Evolutionary conservation across 768 basidiomycete genomes (phyloP).

Genomic region (Collybiopsis confluens): DNA sequence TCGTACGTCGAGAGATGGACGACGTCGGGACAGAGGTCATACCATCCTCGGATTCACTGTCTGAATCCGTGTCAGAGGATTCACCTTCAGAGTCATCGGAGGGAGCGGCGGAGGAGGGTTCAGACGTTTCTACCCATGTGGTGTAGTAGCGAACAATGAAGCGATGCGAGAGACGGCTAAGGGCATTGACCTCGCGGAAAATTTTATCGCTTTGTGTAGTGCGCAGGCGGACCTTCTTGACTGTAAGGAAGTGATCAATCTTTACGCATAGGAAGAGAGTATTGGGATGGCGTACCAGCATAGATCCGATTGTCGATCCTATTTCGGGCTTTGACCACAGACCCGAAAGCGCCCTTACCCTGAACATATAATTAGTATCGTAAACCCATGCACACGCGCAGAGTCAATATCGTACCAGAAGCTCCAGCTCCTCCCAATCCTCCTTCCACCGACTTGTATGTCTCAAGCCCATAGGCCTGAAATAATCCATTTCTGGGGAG

Average conservation of each 20-base stretch:
- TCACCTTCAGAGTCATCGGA: slow-evolving; percentile 37
- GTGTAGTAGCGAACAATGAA: slow-evolving; percentile 92
- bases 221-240: slow-evolving; percentile 86
- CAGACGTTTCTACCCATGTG: slow-evolving; percentile 80
- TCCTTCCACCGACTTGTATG: slow-evolving; percentile 80
- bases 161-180: slow-evolving; percentile 84
- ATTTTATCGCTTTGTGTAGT: slow-evolving; percentile 78
- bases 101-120: slow-evolving; percentile 45
- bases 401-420: slow-evolving; percentile 46
- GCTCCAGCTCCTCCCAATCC: slow-evolving; percentile 91
- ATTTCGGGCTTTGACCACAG: slow-evolving; percentile 92
- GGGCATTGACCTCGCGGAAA: slow-evolving; percentile 84
- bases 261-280: not conserved
- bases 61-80: not conserved
- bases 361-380: slow-evolving; percentile 28
- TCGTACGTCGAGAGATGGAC: slow-evolving; percentile 7
- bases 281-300: slow-evolving; percentile 51
- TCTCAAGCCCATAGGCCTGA: slow-evolving; percentile 32
- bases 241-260: slow-evolving; percentile 28
- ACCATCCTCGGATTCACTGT: slow-evolving; percentile 38
- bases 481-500: slow-evolving; percentile 69
- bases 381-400: too few species aligned
- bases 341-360: slow-evolving; percentile 89
- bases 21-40: slow-evolving; percentile 54
- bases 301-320: slow-evolving; percentile 84